Base-by-base conservation (phyloP, 495 filamentous ascomycete species). In the Penicillium robsamsonii region DNA sequence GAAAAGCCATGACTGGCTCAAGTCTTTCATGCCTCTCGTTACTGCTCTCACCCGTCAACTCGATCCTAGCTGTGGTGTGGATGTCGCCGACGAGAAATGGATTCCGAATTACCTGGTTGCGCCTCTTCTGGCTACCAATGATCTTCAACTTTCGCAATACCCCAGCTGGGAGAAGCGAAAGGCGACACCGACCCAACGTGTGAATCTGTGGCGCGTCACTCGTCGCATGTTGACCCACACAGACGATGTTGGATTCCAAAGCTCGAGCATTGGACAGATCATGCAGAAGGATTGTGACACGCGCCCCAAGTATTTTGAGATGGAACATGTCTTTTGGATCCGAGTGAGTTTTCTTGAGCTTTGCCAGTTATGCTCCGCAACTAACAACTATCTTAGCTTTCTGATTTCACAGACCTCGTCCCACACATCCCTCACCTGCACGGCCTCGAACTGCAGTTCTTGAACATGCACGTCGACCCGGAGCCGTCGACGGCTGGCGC, bases 41-140 rank as follows among this genome's bases (percentile, higher is more conserved):
- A 81, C 78, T 37, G 80, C 74, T 12, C 70, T 72, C 42, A 80
- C 76, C 11, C 56, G 64, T 31, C 77, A 82, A 46, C 70, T 83
- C 20, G 72, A 81, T 35, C 70, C 75, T 30, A 55, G 53, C 20
- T 81, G 75, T 63, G 61, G 57, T 18, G 47, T 49, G 25, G 72
- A 80, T 24, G 55, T 75, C 40, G 73, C 74, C 7, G 70, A 77
- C 24, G 88, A 92, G 60, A 80, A 83, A 67, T 92, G 89, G 87
- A 75, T 91, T 60, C 82, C 89, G 29, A 92, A 91, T 58, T 85
- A 87, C 43, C 81, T 92, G 62, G 85, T 85, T 53, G 88, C 88
- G 17, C 81, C 89, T 17, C 74, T 92, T 24, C 74, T 92, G 29
- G 89, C 87, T 30, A 87, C 89, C 48, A 89, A 89, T 67, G 88